These are phyloP conservation scores for Penicillium paradoxum DNA, from an alignment of 495 filamentous ascomycete species.

Conservation along the genomic window DNA sequence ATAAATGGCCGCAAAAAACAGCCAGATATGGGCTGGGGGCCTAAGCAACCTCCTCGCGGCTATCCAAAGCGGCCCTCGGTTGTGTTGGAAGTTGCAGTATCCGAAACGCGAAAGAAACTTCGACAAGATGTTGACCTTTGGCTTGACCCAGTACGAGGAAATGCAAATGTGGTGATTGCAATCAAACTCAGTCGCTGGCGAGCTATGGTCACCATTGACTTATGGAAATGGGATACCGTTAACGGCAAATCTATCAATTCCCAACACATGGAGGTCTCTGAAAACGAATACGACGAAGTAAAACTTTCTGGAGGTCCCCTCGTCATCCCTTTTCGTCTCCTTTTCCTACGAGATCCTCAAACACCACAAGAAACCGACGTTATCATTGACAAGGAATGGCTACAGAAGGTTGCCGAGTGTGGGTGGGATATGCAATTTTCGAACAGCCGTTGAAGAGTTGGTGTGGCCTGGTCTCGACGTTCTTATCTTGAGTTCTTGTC, in stretches of 20 bases:
- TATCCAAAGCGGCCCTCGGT: slow-evolving; percentile 1
- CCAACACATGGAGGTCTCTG: neutral
- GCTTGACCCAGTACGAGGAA: neutral
- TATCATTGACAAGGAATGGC: neutral
- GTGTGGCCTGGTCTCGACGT: too few relatives aligned
- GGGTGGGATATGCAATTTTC: neutral
- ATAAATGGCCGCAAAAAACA: neutral
- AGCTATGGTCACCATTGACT: neutral
- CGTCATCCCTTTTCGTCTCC: slow-evolving; percentile 5
- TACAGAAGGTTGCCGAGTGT: slow-evolving; percentile 2
- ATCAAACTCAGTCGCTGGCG: neutral
- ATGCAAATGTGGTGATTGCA: neutral
- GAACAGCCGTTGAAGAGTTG: too few relatives aligned
- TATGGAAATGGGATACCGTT: neutral
- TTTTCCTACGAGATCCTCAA: neutral
- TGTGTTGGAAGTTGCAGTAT: slow-evolving; percentile 1
- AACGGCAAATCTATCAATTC: neutral
- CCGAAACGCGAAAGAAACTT: neutral
- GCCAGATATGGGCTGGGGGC: slow-evolving; percentile 4
- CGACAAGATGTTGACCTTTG: neutral
- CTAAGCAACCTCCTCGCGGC: neutral
- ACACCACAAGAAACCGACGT: slow-evolving; percentile 1
- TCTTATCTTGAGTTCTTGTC: too few relatives aligned
- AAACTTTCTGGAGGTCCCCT: neutral
- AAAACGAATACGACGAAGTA: neutral